These are phyloP conservation scores for Pelargonium nanum DNA, from an alignment of 345 rosid species.

Conservation along the genomic window DNA sequence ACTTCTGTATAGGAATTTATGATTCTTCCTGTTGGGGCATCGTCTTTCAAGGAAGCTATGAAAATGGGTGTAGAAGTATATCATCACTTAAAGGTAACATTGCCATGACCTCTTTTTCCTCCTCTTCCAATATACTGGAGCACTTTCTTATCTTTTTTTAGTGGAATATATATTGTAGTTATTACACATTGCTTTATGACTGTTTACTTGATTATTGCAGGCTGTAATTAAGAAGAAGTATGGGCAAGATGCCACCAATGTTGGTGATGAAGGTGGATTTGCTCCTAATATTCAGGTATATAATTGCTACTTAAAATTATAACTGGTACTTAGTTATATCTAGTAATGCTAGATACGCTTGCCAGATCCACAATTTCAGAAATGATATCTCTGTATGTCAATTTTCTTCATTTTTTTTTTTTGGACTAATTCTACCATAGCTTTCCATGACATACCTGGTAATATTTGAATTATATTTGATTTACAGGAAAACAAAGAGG, in stretches of 20 bases:
- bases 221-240: slow-evolving; percentile 56
- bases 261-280: slow-evolving; percentile 62
- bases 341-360: not conserved
- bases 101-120: not conserved
- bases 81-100: slow-evolving; percentile 48
- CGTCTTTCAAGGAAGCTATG: slow-evolving; percentile 68
- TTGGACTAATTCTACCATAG: no score
- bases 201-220: slow-evolving; percentile 13
- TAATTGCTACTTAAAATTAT: no score
- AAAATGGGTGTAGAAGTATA: slow-evolving; percentile 71
- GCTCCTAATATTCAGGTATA: slow-evolving; percentile 53
- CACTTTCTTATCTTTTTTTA: not conserved
- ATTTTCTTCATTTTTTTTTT: not conserved
- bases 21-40: slow-evolving; percentile 61
- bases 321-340: not conserved
- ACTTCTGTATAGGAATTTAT: slow-evolving; percentile 42
- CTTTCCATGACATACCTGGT: not conserved
- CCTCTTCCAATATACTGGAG: not conserved
- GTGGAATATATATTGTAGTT: not conserved
- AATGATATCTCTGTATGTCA: no score
- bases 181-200: no score
- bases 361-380: no score
- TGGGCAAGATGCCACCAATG: slow-evolving; percentile 58
- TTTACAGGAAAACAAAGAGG: slow-evolving; percentile 61
- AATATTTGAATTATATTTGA: not conserved